These are phyloP conservation scores for Paecilomyces variotii DNA, from an alignment of 2,329 filamentous ascomycete species.

Conservation along the genomic window DNA sequence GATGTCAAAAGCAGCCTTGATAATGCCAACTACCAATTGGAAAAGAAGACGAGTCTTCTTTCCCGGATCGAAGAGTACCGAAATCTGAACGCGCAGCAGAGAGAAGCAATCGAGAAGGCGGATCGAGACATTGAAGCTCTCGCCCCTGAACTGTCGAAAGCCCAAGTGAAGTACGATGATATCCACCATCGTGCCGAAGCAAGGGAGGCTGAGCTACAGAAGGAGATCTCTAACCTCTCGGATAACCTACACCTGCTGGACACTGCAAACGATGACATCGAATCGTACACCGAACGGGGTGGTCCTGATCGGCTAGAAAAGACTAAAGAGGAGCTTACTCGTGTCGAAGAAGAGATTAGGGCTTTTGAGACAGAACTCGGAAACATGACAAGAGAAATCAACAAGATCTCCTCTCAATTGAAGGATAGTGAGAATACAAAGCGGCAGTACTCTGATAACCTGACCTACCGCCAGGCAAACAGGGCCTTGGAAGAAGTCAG, in stretches of 20 bases:
- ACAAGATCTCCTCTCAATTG: constrained; percentile 68
- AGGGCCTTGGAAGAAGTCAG: constrained; percentile 60
- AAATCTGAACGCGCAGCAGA: constrained; percentile 59
- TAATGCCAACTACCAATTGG: constrained; percentile 63
- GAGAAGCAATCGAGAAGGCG: constrained; percentile 58
- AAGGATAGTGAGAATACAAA: constrained; percentile 74
- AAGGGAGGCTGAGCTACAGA: constrained; percentile 64
- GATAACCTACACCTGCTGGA: constrained; percentile 71
- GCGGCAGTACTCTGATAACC: constrained; percentile 80
- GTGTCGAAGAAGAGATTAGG: constrained; percentile 58
- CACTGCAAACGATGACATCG: constrained; percentile 68
- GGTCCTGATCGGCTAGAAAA: constrained; percentile 63
- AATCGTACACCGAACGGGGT: constrained; percentile 66
- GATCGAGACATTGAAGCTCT: constrained; percentile 69
- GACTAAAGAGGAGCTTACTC: constrained; percentile 61
- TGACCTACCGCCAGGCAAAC: constrained; percentile 71
- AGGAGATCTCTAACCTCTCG: constrained; percentile 62
- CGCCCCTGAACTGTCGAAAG: constrained; percentile 66
- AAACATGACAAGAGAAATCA: constrained; percentile 60
- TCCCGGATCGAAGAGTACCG: constrained; percentile 67
- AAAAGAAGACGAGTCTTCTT: constrained; percentile 67
- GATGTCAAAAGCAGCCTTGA: constrained; percentile 67
- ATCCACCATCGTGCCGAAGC: constrained; percentile 61
- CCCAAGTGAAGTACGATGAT: constrained; percentile 69
- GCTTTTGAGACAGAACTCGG: constrained; percentile 60